Evolutionary conservation across 345 rosid species (phyloP).

Genomic region (Angophora floribunda): DNA sequence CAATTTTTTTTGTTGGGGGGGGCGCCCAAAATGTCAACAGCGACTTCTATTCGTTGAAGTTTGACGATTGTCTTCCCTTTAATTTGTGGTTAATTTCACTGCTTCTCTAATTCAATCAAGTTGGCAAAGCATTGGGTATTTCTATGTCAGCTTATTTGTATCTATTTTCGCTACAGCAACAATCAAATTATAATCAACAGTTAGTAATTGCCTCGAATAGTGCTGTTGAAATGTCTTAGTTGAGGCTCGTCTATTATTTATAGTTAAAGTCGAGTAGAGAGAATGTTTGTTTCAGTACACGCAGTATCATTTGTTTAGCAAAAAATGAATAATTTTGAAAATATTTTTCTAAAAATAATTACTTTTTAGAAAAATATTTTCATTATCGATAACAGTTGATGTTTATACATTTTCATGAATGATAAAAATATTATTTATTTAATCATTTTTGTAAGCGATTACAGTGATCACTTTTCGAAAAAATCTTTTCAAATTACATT

Average conservation of each 20-base stretch:
- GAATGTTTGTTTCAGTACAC: not conserved
- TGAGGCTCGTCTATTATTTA: not conserved
- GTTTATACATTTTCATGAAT: too few species aligned
- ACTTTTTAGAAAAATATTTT: too few species aligned
- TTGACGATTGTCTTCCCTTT: not conserved
- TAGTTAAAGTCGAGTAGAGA: not conserved
- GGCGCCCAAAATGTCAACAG: not conserved
- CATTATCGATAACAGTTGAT: rapidly evolving
- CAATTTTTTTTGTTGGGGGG: not conserved
- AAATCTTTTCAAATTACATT: too few species aligned
- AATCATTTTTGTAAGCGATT: too few species aligned
- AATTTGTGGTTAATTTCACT: not conserved
- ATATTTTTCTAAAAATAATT: too few species aligned
- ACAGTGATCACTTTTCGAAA: rapidly evolving
- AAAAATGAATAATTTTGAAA: too few species aligned
- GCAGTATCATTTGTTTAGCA: too few species aligned
- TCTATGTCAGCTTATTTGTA: not conserved
- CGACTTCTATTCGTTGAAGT: not conserved
- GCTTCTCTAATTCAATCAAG: not conserved
- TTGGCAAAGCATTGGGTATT: not conserved
- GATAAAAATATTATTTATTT: too few species aligned
- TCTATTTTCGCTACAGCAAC: not conserved
- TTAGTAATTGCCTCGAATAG: not conserved
- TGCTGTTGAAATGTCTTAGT: not conserved
- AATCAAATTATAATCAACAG: not conserved